These are phyloP conservation scores for Platanus orientalis DNA, from an alignment of 164 flowering plant species.

Conservation along the genomic window DNA sequence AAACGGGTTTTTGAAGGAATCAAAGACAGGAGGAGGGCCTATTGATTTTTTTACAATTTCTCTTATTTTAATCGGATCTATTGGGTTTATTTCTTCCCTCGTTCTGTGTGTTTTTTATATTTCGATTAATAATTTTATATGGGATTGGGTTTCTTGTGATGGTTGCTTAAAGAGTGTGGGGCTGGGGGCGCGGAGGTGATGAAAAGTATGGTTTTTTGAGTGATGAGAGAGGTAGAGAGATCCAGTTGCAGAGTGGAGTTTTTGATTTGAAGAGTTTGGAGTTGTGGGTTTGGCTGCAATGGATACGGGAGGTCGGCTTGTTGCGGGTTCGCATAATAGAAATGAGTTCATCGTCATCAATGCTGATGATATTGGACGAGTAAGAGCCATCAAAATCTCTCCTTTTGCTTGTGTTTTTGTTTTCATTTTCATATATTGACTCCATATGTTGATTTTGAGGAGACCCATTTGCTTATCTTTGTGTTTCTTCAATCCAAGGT, in stretches of 20 bases:
- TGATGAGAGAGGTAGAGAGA: slow-evolving; percentile 2
- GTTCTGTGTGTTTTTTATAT: background rate
- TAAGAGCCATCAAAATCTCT: slow-evolving; percentile 31
- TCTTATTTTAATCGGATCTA: background rate
- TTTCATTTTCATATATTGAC: background rate
- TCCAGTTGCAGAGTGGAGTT: background rate
- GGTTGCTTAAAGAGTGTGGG: slow-evolving; percentile 2
- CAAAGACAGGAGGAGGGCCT: slow-evolving; percentile 1
- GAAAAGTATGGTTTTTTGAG: background rate
- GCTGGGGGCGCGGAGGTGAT: background rate
- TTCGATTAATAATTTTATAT: background rate
- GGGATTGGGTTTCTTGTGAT: slow-evolving; percentile 6
- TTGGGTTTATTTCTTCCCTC: background rate
- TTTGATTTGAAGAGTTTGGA: background rate
- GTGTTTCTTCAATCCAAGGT: background rate
- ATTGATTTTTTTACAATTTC: background rate
- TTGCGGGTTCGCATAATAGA: slow-evolving; percentile 91
- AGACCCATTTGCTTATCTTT: slow-evolving; percentile 12
- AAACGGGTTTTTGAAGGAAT: slow-evolving; percentile 6
- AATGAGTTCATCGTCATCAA: slow-evolving; percentile 90
- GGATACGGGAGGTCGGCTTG: slow-evolving; percentile 65
- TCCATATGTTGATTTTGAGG: slow-evolving; percentile 6
- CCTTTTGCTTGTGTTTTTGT: background rate
- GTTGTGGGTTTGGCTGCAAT: slow-evolving; percentile 18
- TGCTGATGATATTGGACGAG: slow-evolving; percentile 82